A percentile compares a stretch with the other conserved stretches of the same genome.
phyloP scores from a whole-genome alignment of 164 flowering plant species.

The Euptelea pleiosperma region DNA sequence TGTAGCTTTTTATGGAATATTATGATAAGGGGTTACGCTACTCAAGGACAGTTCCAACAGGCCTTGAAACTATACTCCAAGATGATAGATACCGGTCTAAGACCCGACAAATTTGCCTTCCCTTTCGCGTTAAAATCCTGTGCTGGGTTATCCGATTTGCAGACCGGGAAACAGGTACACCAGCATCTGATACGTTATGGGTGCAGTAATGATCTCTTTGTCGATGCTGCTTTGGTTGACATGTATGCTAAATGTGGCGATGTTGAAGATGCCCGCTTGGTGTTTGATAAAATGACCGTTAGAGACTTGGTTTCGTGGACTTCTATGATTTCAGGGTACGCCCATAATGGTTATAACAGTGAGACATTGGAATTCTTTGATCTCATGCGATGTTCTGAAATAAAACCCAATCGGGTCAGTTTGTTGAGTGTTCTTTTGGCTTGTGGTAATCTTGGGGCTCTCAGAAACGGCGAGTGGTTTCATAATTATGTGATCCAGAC shows the following conservation, averaged over 20 bases:
- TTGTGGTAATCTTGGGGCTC: slow-evolving; percentile 28
- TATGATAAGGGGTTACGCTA: slow-evolving; percentile 25
- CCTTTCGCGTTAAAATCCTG: slow-evolving; percentile 40
- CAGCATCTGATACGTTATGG: slow-evolving; percentile 22
- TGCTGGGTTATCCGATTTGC: slow-evolving; percentile 26
- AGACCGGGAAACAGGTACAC: slow-evolving; percentile 23
- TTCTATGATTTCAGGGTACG: slow-evolving; percentile 33
- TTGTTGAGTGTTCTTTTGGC: slow-evolving; percentile 26
- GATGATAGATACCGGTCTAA: slow-evolving; percentile 22
- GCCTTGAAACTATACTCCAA: slow-evolving; percentile 20
- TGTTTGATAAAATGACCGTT: slow-evolving; percentile 26
- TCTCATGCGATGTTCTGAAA: slow-evolving; percentile 15
- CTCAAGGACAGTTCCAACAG: slow-evolving; percentile 6
- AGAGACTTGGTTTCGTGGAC: slow-evolving; percentile 33
- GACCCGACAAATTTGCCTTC: slow-evolving; percentile 34
- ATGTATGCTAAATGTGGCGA: slow-evolving; percentile 34
- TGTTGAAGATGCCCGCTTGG: slow-evolving; percentile 15
- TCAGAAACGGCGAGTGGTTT: slow-evolving; percentile 24
- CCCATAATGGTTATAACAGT: slow-evolving; percentile 19
- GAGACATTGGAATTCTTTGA: slow-evolving; percentile 22
- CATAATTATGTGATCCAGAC: slow-evolving; percentile 22
- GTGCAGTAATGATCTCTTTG: slow-evolving; percentile 21
- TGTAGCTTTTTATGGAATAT: slow-evolving; percentile 30
- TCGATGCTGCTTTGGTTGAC: slow-evolving; percentile 24
- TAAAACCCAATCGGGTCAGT: slow-evolving; percentile 22